Base-by-base conservation (phyloP, 2,329 filamentous ascomycete genomes). In the Sordariomycetes sp. region DNA sequence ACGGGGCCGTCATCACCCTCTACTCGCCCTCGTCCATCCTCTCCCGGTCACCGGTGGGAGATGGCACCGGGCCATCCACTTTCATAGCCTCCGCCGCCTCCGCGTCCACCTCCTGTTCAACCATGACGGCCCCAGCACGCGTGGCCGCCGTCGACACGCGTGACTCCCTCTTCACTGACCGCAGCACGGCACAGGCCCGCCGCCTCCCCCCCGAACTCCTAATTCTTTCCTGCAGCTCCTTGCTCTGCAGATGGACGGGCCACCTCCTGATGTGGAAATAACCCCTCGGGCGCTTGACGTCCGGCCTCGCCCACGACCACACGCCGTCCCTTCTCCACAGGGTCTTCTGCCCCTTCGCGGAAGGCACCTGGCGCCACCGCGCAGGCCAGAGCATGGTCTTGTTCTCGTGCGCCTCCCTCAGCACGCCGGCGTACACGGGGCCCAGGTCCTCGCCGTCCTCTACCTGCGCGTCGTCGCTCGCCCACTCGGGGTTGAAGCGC, bases 241-340 rank as follows among this genome's bases (percentile, higher is more conserved):
- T 55, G 7, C 60, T 66, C 62, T 78, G 74, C 57, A 74, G 64
- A 28, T 72, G 63, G 22, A 74, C 51, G 40, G 78, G 78, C 78
- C 79, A 82, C 46, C 76, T 72, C 63, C 75, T 69, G 52, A 81
- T 65, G 61, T 68, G 65, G 67, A 78, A 81, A 64, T 71, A 80
- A n/a, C n/a, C 6, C 64, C 61, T 53, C 62, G 51, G 54, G 12
- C 65, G 65, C 18, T 63, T 63, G 8, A 67, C 64, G 20, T 52
- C 51, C 1, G 64, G 60, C 37, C 59, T 50, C 6, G 68, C 72
- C 68, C 70, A 73, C 61, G 70, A 68, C 72, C 72, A 74, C 55
- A 70, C 60, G 8, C 16, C 28, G 28, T 59, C 46, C 3, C 34
- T 25, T 16, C 16, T 40, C 24, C 24, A 46, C 12, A 35, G 7